Evolutionary conservation across 306 rosid species (phyloP).

Genomic region (Cercis canadensis): DNA sequence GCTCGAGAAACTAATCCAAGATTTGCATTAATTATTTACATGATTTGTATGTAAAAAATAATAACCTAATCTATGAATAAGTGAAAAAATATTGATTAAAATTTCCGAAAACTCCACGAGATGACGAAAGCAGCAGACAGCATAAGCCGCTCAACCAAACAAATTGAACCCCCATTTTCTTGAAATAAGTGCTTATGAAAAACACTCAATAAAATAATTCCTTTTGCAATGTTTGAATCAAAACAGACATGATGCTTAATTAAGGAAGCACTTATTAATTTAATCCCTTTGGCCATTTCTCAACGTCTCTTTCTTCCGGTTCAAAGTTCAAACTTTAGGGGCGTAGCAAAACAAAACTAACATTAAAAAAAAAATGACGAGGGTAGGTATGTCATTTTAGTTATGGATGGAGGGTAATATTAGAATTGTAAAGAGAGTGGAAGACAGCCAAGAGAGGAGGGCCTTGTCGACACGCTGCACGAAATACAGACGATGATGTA

Average conservation of each 20-base stretch:
- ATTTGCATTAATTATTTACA: conserved; percentile 32
- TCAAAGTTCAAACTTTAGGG: conserved; percentile 41
- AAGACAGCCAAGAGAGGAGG: not conserved
- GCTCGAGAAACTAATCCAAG: conserved; percentile 33
- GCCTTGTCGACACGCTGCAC: conserved; percentile 49
- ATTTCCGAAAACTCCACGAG: conserved; percentile 16
- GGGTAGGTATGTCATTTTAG: not conserved
- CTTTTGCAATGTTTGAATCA: conserved; percentile 42
- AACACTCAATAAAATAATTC: conserved; percentile 24
- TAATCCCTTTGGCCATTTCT: conserved; percentile 50
- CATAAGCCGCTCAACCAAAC: conserved; percentile 41
- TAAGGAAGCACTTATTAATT: conserved; percentile 39
- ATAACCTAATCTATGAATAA: not conserved
- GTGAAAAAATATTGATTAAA: not conserved
- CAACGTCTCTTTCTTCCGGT: conserved; percentile 56
- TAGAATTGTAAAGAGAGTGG: not conserved
- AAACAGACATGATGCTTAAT: conserved; percentile 38
- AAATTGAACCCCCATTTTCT: conserved; percentile 42
- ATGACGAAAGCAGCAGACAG: conserved; percentile 57
- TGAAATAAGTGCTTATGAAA: conserved; percentile 41
- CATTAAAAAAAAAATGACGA: not conserved
- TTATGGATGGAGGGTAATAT: no score
- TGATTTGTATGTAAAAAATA: conserved; percentile 29
- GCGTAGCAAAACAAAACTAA: no score
- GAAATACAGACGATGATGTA: conserved; percentile 58